phyloP scores from a whole-genome alignment of 2,329 filamentous ascomycete species.

The Verticillium klebahnii region DNA sequence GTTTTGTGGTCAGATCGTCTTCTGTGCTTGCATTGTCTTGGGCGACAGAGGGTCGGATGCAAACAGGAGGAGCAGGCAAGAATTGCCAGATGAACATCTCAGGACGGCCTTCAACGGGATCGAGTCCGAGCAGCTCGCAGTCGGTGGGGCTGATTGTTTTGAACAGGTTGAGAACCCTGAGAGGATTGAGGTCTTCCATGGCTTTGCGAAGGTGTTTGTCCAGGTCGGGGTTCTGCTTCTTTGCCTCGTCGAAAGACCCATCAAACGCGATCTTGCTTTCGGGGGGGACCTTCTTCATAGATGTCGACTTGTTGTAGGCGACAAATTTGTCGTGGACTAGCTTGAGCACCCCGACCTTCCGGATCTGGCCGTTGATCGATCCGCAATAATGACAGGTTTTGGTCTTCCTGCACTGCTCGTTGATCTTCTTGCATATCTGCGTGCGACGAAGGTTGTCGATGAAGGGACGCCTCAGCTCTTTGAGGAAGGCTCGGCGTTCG shows the following conservation, averaged over 20 bases:
- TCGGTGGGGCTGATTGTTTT: conserved; percentile 80
- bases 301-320: conserved; percentile 81
- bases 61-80: conserved; percentile 87
- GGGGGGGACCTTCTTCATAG: conserved; percentile 78
- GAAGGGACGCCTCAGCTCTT: conserved; percentile 71
- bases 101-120: conserved; percentile 79
- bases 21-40: conserved; percentile 93
- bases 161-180: conserved; percentile 86
- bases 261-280: conserved; percentile 81
- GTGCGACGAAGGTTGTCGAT: conserved; percentile 83
- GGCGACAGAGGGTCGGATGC: conserved; percentile 87
- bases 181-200: conserved; percentile 88
- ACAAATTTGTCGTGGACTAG: conserved; percentile 91
- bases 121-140: conserved; percentile 85
- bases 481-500: conserved; percentile 73
- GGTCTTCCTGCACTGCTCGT: conserved; percentile 83
- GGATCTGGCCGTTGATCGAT: conserved; percentile 82
- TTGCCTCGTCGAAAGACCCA: conserved; percentile 75
- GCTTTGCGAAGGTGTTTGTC: conserved; percentile 91
- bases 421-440: conserved; percentile 82
- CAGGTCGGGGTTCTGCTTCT: conserved; percentile 71
- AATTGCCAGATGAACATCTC: conserved; percentile 99
- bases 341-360: conserved; percentile 89
- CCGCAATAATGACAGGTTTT: conserved; percentile 78
- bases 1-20: conserved; percentile 92